Evolutionary conservation across 2,329 filamentous ascomycete genomes (phyloP).

Genomic region (Boeremia exigua): DNA sequence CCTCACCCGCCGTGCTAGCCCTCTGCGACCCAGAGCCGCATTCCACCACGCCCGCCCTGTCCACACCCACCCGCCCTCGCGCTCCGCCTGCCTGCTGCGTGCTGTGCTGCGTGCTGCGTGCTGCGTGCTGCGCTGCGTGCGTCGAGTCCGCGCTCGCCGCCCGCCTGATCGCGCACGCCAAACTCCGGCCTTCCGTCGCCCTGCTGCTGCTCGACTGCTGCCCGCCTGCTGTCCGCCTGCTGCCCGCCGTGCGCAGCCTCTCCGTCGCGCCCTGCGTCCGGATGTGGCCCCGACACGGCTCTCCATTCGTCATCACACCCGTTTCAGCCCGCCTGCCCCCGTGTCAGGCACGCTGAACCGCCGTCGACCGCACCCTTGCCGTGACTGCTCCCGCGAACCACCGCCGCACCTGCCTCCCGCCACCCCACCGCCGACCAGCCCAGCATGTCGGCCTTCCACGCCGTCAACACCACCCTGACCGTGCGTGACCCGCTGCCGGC

Average conservation of each 20-base stretch:
- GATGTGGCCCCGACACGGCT: conserved; percentile 44
- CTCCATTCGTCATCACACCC: conserved; percentile 44
- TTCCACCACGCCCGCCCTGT: conserved; percentile 10
- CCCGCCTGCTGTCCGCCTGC: not conserved
- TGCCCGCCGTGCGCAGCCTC: not conserved
- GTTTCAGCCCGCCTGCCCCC: conserved; percentile 46
- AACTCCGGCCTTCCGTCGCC: too few species aligned
- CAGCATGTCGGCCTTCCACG: conserved; percentile 64
- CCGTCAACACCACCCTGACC: conserved; percentile 64
- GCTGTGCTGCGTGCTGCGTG: too few species aligned
- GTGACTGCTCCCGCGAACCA: conserved; percentile 13
- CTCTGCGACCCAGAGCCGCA: conserved; percentile 35
- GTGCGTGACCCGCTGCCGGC: conserved; percentile 51
- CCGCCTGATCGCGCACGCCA: too few species aligned
- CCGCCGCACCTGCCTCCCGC: conserved; percentile 2
- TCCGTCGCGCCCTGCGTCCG: conserved; percentile 32
- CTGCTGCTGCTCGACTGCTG: not conserved
- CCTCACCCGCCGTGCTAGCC: conserved; percentile 23
- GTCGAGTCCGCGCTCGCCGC: too few species aligned
- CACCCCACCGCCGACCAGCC: not conserved
- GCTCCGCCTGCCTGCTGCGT: conserved; percentile 23
- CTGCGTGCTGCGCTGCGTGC: too few species aligned
- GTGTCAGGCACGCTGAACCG: conserved; percentile 28
- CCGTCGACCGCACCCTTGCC: conserved; percentile 22
- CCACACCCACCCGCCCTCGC: conserved; percentile 5